Conservation (phyloP, 1,284 basidiomycete species). For the Mycena citricolor region DNA sequence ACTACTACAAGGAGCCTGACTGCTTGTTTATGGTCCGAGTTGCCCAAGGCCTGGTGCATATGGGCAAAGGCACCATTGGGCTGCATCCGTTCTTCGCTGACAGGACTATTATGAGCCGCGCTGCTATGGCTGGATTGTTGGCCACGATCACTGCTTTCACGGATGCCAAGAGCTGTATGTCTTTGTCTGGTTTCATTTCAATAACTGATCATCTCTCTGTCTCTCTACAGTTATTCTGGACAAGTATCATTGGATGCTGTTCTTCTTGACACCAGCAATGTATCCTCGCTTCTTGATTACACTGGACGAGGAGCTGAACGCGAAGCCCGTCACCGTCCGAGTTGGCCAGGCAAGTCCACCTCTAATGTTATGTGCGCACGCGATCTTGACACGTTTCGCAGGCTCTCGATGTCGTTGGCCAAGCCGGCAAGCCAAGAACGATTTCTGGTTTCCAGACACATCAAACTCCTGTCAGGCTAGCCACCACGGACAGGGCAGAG, state of each 20-base stretch:
- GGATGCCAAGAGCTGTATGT: constrained; percentile 89
- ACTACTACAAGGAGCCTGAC: constrained; percentile 97
- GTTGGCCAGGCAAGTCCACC: constrained; percentile 77
- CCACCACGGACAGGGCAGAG: constrained; percentile 92
- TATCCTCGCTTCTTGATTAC: constrained; percentile 98
- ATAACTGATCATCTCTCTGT: constrained; percentile 22
- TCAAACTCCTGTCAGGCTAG: constrained; percentile 92
- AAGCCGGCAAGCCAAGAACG: constrained; percentile 88
- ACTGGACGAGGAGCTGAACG: constrained; percentile 87
- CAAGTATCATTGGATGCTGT: constrained; percentile 98
- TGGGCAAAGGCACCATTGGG: constrained; percentile 99
- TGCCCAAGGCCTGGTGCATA: constrained; percentile 94
- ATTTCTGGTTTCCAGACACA: constrained; percentile 98
- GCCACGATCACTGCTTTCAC: constrained; percentile 91
- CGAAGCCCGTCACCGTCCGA: constrained; percentile 86
- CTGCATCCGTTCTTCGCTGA: constrained; percentile 98
- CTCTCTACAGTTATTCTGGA: constrained; percentile 76
- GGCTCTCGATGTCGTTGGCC: constrained; percentile 88
- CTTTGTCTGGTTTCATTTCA: constrained; percentile 1
- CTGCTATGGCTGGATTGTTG: constrained; percentile 90
- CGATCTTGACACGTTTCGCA: no score
- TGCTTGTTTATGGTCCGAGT: constrained; percentile 97
- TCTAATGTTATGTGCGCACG: no score
- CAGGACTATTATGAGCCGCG: constrained; percentile 85
- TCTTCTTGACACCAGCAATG: constrained; percentile 94